Evolutionary conservation across 2,329 filamentous ascomycete species (phyloP), one percentile per base, ranked within the genome.

Genomic region (Penicillium hesseltinei): DNA sequence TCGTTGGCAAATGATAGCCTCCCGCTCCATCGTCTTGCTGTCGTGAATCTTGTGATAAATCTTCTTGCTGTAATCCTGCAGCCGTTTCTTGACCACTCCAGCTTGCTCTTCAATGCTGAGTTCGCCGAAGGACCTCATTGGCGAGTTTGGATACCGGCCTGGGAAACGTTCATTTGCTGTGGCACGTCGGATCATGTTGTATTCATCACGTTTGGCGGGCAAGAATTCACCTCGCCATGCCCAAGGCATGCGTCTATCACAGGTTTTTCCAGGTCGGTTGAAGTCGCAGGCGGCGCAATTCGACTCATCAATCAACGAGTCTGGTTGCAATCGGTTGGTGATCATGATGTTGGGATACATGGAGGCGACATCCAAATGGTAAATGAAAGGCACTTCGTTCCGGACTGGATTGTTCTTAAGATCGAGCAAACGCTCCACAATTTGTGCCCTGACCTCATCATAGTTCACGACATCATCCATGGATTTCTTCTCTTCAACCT

Each of bases 271-370:
- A 0, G 94, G 94, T 44, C 94, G 83, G 66, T 99, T 99, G 81
- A 99, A 99, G 73, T 99, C 95, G 75, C 95, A 99, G 11, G 94
- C 92, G 3, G 94, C 94, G 69, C 95, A 99, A 68, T 96, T 91
- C 0, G 92, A 91, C 72, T 99, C 95, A 47, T 93, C 82, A 53
- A 99, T 95, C 92, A 99, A 96, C n/a, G 94, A 97, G 74, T 99
- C 94, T 0, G 94, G 94, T 67, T 99, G 94, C 46, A 99, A 77
- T 73, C 94, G 89, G 74, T 99, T 99, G 1, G 94, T 99, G 2
- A 95, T 99, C 95, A 99, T 99, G 73, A 99, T 99, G 75, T 99
- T 99, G 10, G 94, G 94, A 73, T 99, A 99, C 94, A 99, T 99
- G 58, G 94, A 97, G 19, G 94, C 94, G 57, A 99, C 95, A 71